A percentile compares a stretch with the other conserved stretches of the same genome.
phyloP scores from a whole-genome alignment of 208 protist species.

The Novymonas esmeraldas region DNA sequence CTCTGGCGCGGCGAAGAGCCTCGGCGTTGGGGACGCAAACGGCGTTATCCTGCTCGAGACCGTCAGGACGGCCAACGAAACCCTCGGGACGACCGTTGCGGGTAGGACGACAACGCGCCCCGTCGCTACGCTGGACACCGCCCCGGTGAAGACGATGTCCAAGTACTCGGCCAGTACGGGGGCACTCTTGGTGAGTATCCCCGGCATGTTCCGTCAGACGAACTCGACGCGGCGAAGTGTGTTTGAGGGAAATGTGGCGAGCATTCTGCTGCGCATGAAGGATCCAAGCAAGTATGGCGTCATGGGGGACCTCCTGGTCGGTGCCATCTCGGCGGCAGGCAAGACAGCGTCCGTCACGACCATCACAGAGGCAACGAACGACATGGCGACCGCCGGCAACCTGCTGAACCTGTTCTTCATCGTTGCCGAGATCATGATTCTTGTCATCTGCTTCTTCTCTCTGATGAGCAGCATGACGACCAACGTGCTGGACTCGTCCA shows the following conservation, averaged over 20 bases:
- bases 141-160: constrained; percentile 21
- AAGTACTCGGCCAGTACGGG: constrained; percentile 26
- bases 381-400: constrained; percentile 41
- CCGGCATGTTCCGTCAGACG: constrained; percentile 7
- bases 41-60: constrained; percentile 11
- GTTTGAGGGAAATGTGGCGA: constrained; percentile 1
- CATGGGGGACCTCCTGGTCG: constrained; percentile 11
- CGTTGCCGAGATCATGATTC: constrained; percentile 85
- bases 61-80: background rate
- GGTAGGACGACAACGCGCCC: constrained; percentile 9
- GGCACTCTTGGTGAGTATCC: constrained; percentile 22
- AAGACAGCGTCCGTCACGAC: constrained; percentile 9
- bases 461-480: constrained; percentile 93
- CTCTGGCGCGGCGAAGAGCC: constrained; percentile 22
- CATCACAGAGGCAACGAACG: constrained; percentile 23
- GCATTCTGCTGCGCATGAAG: constrained; percentile 13
- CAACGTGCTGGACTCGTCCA: constrained; percentile 93
- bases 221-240: constrained; percentile 23
- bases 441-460: constrained; percentile 95
- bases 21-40: constrained; percentile 18
- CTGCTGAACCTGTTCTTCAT: constrained; percentile 94
- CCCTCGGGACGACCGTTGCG: background rate
- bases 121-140: constrained; percentile 28
- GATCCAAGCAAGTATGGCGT: background rate
- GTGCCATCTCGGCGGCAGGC: background rate